phyloP scores from a whole-genome alignment of 768 basidiomycete species.

The Leucogyrophana mollusca region DNA sequence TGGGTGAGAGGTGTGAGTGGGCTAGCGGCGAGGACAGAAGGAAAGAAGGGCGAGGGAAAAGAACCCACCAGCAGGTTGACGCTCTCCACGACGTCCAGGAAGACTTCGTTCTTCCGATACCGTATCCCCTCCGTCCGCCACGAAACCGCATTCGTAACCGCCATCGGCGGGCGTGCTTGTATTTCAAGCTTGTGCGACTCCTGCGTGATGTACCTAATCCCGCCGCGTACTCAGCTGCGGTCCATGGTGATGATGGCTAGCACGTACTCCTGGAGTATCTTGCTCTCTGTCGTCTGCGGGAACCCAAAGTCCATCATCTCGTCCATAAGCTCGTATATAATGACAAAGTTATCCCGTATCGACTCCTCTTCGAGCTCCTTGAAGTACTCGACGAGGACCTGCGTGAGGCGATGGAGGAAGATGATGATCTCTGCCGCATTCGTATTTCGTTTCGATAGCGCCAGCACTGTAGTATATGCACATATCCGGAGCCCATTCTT shows the following conservation, averaged over 20 bases:
- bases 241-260: not conserved
- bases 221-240: conserved; percentile 1
- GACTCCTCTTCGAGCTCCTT: conserved; percentile 99
- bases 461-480: conserved; percentile 72
- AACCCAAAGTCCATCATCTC: conserved; percentile 99
- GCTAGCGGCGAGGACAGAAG: not conserved
- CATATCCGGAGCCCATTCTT: not conserved
- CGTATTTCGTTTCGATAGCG: conserved; percentile 91
- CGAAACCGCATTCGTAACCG: conserved; percentile 97
- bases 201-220: conserved; percentile 88
- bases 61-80: conserved; percentile 87
- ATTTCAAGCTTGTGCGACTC: conserved; percentile 97
- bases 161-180: conserved; percentile 89
- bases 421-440: conserved; percentile 96
- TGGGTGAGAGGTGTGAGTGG: not conserved
- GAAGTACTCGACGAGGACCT: conserved; percentile 97
- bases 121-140: conserved; percentile 98
- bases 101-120: conserved; percentile 99
- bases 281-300: conserved; percentile 98
- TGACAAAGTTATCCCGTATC: conserved; percentile 98
- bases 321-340: conserved; percentile 97
- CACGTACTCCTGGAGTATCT: conserved; percentile 92
- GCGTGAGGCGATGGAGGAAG: conserved; percentile 90
- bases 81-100: conserved; percentile 96
- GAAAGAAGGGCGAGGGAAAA: not conserved